Percentiles rank a stretch among this genome's conserved stretches.
phyloP scores from a whole-genome alignment of 371 early-diverging fungal genomes.

The Enteropsectra breve region DNA sequence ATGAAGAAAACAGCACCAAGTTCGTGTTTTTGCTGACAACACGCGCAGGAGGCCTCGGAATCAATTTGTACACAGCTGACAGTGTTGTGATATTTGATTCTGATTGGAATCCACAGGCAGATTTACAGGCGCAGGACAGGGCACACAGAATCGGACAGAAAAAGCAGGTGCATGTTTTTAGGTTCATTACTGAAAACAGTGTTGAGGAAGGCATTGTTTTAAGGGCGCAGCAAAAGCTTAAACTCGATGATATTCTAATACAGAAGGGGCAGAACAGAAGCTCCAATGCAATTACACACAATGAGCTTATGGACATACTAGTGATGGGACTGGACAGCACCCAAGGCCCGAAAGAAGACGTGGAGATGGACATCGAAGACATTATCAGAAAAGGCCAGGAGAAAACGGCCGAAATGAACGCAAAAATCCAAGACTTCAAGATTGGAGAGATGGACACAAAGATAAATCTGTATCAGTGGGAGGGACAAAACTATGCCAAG shows the following conservation, averaged over 20 bases:
- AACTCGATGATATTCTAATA: slow-evolving; percentile 89
- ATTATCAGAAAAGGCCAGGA: slow-evolving; percentile 73
- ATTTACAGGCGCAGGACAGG: slow-evolving; percentile 97
- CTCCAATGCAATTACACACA: slow-evolving; percentile 60
- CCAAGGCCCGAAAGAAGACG: slow-evolving; percentile 66
- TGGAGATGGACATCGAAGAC: slow-evolving; percentile 77
- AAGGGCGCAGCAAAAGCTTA: slow-evolving; percentile 82
- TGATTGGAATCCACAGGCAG: slow-evolving; percentile 99
- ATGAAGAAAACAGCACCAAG: slow-evolving; percentile 72
- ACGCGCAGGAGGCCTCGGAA: slow-evolving; percentile 92
- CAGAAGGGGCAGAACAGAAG: slow-evolving; percentile 67
- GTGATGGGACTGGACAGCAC: slow-evolving; percentile 70
- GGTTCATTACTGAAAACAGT: slow-evolving; percentile 81
- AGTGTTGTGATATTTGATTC: slow-evolving; percentile 97
- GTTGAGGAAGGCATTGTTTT: slow-evolving; percentile 75
- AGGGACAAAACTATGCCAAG: slow-evolving; percentile 78
- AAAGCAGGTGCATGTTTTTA: slow-evolving; percentile 91
- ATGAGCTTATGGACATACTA: slow-evolving; percentile 60
- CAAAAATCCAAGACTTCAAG: slow-evolving; percentile 72
- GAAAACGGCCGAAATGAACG: slow-evolving; percentile 74
- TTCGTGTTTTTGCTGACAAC: slow-evolving; percentile 69
- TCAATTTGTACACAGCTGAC: slow-evolving; percentile 95
- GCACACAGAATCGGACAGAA: slow-evolving; percentile 99
- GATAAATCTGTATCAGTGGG: slow-evolving; percentile 75
- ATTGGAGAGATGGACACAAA: slow-evolving; percentile 66